These are phyloP conservation scores for Mortierella claussenii DNA, from an alignment of 192 early-diverging fungal genomes.

Conservation along the genomic window DNA sequence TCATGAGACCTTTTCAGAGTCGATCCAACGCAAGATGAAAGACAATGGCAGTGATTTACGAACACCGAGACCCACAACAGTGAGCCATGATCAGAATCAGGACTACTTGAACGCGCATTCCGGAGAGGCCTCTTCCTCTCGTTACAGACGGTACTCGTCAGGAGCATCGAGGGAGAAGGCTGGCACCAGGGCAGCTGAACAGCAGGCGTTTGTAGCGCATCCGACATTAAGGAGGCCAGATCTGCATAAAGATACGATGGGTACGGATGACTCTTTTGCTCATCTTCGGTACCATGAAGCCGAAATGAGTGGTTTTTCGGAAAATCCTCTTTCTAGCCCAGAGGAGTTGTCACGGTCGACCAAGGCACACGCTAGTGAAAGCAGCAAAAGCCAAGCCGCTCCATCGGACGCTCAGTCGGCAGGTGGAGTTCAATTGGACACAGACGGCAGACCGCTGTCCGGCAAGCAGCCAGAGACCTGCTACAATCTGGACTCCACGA, in stretches of 20 bases:
- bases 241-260: neutral
- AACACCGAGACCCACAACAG: constrained; percentile 8
- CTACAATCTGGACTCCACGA: constrained; percentile 43
- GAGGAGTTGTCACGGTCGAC: neutral
- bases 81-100: constrained; percentile 1
- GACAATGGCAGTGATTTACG: constrained; percentile 7
- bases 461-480: constrained; percentile 33
- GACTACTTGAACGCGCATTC: neutral
- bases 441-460: neutral
- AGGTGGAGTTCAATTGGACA: constrained; percentile 5
- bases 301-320: neutral
- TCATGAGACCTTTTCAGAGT: constrained; percentile 36
- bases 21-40: constrained; percentile 33
- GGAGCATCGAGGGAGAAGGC: neutral
- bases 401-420: constrained; percentile 17
- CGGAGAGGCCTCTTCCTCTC: neutral
- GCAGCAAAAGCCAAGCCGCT: neutral
- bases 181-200: neutral
- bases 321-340: neutral
- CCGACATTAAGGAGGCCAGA: neutral
- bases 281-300: neutral
- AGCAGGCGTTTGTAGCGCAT: neutral
- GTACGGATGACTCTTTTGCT: neutral
- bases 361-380: neutral
- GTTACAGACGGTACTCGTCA: neutral